Evolutionary conservation across 2,329 filamentous ascomycete species (phyloP), one percentile per base, ranked within the genome.

Genomic region (Bisporella sp.): DNA sequence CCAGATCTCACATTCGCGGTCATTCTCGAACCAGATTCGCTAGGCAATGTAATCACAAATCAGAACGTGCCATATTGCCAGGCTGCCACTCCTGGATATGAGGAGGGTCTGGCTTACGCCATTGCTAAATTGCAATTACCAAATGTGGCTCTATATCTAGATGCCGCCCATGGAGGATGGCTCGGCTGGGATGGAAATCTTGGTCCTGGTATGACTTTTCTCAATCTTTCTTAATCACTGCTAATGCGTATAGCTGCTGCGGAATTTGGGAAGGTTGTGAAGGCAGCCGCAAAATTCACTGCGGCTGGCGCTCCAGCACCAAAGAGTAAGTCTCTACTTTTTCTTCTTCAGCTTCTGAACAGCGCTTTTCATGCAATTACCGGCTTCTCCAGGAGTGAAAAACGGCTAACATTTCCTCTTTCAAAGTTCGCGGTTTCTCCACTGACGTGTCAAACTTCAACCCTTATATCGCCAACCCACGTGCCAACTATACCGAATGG

Each of bases 81-180:
- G 48, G 68, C 73, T 54, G 77, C 77, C 21, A 70, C 76, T 31
- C 56, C 69, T 5, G 75, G 74, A 41, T 84, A 84, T 69, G 71
- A 74, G 57, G 73, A 76, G 31, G 71, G 76, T 53, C 71, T 76
- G 35, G 70, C 73, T 33, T 83, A 83, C 59, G 79, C 79, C 1
- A 62, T 82, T 47, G 68, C 70, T 55, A 69, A 70, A 44, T 69
- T 84, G 56, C 79, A 82, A 66, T 69, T 83, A 31, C 68, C 73
- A 54, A 84, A 84, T 62, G 80, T 84, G 30, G 69, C 77, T 55
- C 78, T 80, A 76, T 84, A 84, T 63, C 64, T 84, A 13, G 81
- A 84, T 57, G 81, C 78, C 6, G 80, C 78, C 51, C 80, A 84
- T 63, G 79, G 75, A 30, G 79, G 81, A 53, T 84, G 81, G 81